These are phyloP conservation scores for Lachnellula willkommii DNA, from an alignment of 2,329 filamentous ascomycete species.

Conservation along the genomic window DNA sequence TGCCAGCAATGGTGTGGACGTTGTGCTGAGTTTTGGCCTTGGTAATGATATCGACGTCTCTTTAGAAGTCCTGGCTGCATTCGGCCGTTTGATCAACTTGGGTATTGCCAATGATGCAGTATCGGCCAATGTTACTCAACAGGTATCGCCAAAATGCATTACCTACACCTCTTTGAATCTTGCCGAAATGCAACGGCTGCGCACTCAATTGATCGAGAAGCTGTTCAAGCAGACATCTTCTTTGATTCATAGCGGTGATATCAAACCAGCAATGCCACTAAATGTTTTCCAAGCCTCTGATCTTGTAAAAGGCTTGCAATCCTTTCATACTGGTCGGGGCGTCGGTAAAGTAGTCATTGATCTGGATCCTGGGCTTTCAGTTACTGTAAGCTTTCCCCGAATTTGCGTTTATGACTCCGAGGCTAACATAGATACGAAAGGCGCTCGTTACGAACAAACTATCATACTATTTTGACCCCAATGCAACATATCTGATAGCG, in stretches of 20 bases:
- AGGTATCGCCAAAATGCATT: too few relatives aligned
- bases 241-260: not conserved
- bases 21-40: slow-evolving; percentile 27
- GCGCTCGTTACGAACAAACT: not conserved
- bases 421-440: not conserved
- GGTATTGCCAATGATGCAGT: slow-evolving; percentile 32
- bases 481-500: slow-evolving; percentile 25
- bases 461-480: slow-evolving; percentile 11
- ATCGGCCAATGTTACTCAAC: too few relatives aligned
- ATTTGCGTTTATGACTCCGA: not conserved
- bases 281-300: slow-evolving; percentile 7
- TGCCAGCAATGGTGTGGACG: slow-evolving; percentile 23
- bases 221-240: not conserved
- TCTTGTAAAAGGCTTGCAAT: slow-evolving; percentile 10
- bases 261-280: not conserved
- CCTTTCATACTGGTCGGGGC: slow-evolving; percentile 14
- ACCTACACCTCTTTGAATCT: too few relatives aligned
- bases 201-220: not conserved
- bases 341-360: slow-evolving; percentile 14
- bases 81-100: slow-evolving; percentile 31
- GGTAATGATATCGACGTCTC: slow-evolving; percentile 34
- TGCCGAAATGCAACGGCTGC: too few relatives aligned
- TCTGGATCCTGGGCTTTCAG: not conserved
- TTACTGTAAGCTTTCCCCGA: slow-evolving; percentile 18
- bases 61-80: slow-evolving; percentile 37